Conservation (phyloP, 1,284 basidiomycete genomes). For the Tylopilus sp. region DNA sequence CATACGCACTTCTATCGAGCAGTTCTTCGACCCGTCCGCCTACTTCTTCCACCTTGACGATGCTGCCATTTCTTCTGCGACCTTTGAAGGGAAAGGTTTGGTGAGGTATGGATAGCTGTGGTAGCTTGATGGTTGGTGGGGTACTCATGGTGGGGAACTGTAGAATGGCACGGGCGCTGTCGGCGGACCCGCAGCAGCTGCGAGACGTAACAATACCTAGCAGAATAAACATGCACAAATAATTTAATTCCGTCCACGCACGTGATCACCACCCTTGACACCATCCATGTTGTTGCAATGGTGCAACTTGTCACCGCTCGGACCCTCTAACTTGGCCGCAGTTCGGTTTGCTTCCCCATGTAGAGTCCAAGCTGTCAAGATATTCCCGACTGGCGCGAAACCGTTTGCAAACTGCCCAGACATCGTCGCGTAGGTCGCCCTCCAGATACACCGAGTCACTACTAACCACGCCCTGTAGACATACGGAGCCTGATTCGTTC, state of each 20-base stretch:
- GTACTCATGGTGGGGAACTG: slow-evolving; percentile 38
- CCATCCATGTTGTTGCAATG: slow-evolving; percentile 53
- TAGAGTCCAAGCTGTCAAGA: slow-evolving; percentile 21
- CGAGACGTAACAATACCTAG: not conserved
- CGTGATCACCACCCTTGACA: slow-evolving; percentile 12
- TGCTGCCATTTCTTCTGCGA: slow-evolving; percentile 70
- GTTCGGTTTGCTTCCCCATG: slow-evolving; percentile 25
- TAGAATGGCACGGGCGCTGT: not conserved
- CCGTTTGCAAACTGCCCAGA: slow-evolving; percentile 60
- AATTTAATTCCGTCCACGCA: not conserved
- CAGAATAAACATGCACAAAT: slow-evolving; percentile 22
- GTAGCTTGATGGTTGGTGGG: slow-evolving; percentile 47
- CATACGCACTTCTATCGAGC: slow-evolving; percentile 78
- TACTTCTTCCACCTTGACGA: slow-evolving; percentile 87
- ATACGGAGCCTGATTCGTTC: slow-evolving; percentile 68
- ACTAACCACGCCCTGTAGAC: slow-evolving; percentile 37
- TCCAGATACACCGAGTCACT: not conserved
- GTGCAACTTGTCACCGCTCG: slow-evolving; percentile 59
- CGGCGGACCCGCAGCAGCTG: not conserved
- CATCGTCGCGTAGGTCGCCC: slow-evolving; percentile 55
- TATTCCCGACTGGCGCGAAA: slow-evolving; percentile 23
- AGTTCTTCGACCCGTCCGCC: slow-evolving; percentile 76
- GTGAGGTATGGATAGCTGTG: slow-evolving; percentile 43
- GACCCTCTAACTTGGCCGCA: slow-evolving; percentile 40
- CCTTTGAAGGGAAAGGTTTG: slow-evolving; percentile 39